Base-by-base conservation (phyloP, 176 grass and related monocot species). In the Musa troglodytarum region DNA sequence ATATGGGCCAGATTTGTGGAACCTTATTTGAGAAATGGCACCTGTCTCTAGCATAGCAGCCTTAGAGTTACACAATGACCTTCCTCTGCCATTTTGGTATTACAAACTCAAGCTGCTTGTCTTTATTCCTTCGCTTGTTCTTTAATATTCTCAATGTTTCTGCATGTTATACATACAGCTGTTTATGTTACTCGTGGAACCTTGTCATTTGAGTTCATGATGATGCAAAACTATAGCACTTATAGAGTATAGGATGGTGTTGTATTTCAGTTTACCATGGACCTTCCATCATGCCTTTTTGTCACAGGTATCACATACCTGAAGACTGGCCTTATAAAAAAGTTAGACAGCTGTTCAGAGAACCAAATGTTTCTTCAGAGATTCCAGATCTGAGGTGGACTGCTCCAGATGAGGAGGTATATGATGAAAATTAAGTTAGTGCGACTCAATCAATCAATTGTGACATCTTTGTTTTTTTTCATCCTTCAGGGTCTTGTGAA, bases 301-400 rank as follows among this genome's bases (percentile, higher is more conserved):
- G 26, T 28, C 8, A 10, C 80, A 97, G 94, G 82, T 93, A 83
- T 78, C 83, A 78, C 77, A 83, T 97, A 78, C 88, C 86, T 64
- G 82, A 97, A 71, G 88, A 93, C 16, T 97, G 94, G 94, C 94
- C 94, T 78, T 97, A 91, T 66, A 74, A 84, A 74, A 90, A 97
- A 86, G 90, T 87, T 81, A 81, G 88, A 10, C 79, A 66, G 1
- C 86, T 93, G 80, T 97, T 97, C 75, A 91, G 89, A 80, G 72
- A 97, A 77, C 90, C 94, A 53, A 88, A 81, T 72, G 83, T 91
- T 68, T 89, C 80, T 74, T n/a, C 53, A 65, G 74, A 85, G 77
- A 83, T 88, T 79, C 80, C 94, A 77, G 90, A 93, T 52, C 82
- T 90, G 29, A 63, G 74, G 13, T 97, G 90, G 88, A 82, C 80